Evolutionary conservation across 108 stramenopile species (phyloP).

Genomic region (Conticribra weissflogii): DNA sequence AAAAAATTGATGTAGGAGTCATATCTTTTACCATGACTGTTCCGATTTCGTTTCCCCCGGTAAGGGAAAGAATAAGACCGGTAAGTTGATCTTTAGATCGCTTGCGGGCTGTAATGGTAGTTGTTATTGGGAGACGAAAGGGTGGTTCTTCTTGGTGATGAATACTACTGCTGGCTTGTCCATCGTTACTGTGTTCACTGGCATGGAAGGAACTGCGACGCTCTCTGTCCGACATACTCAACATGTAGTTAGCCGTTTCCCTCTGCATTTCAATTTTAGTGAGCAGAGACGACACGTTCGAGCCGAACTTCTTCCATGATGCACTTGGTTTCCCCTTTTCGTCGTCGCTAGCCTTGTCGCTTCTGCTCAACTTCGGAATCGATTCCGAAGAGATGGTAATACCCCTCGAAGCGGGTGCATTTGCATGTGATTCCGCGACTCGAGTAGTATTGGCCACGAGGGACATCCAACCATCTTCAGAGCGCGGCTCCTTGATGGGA

Average conservation of each 20-base stretch:
- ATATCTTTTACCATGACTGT: constrained; percentile 19
- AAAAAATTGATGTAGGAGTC: constrained; percentile 28
- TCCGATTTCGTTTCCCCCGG: neutral
- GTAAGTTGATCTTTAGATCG: constrained; percentile 21
- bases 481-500: neutral
- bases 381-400: neutral
- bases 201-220: constrained; percentile 1
- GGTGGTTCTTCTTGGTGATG: constrained; percentile 1
- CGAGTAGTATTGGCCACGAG: neutral
- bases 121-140: constrained; percentile 12
- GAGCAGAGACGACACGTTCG: neutral
- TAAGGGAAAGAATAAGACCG: constrained; percentile 19
- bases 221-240: neutral
- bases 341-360: no score
- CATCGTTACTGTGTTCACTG: neutral
- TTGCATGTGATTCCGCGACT: neutral
- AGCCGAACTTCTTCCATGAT: neutral
- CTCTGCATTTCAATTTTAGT: neutral
- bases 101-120: constrained; percentile 16
- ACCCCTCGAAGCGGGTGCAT: no score
- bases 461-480: no score
- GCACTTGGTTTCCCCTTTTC: no score
- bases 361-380: neutral
- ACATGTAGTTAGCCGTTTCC: neutral
- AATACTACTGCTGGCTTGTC: neutral